These are phyloP conservation scores for Penicillium sp. DNA, from an alignment of 2,329 filamentous ascomycete genomes.

Conservation along the genomic window DNA sequence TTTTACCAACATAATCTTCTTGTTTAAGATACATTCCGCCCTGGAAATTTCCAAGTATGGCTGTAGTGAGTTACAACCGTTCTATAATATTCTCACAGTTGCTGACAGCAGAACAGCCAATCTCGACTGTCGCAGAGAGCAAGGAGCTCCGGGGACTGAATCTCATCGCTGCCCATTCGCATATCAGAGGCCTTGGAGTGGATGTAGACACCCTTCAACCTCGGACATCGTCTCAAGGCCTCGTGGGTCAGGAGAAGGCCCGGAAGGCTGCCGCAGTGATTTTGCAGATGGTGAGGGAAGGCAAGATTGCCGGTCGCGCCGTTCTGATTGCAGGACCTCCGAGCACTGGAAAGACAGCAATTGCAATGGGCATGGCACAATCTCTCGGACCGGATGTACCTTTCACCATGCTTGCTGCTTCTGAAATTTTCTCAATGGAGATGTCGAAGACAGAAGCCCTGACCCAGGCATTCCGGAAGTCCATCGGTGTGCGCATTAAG, in stretches of 20 bases:
- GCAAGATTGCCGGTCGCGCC: slow-evolving; percentile 94
- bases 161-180: slow-evolving; percentile 96
- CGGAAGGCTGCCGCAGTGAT: slow-evolving; percentile 95
- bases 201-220: slow-evolving; percentile 89
- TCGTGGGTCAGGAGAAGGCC: slow-evolving; percentile 95
- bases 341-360: slow-evolving; percentile 96
- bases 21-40: background rate
- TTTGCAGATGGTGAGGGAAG: slow-evolving; percentile 97
- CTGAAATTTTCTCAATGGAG: slow-evolving; percentile 96
- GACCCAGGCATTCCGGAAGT: slow-evolving; percentile 98
- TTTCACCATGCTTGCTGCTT: slow-evolving; percentile 92
- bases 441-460: slow-evolving; percentile 99
- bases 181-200: slow-evolving; percentile 93
- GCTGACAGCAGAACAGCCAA: slow-evolving; percentile 47
- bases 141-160: slow-evolving; percentile 96
- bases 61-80: slow-evolving; percentile 30
- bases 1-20: slow-evolving; percentile 2
- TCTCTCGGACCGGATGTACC: slow-evolving; percentile 91
- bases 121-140: slow-evolving; percentile 85
- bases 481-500: slow-evolving; percentile 95
- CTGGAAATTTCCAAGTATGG: slow-evolving; percentile 27
- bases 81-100: background rate
- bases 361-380: slow-evolving; percentile 98
- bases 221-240: slow-evolving; percentile 77
- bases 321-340: slow-evolving; percentile 93